phyloP scores from a whole-genome alignment of 306 rosid species.

The Hylodesmum podocarpum region DNA sequence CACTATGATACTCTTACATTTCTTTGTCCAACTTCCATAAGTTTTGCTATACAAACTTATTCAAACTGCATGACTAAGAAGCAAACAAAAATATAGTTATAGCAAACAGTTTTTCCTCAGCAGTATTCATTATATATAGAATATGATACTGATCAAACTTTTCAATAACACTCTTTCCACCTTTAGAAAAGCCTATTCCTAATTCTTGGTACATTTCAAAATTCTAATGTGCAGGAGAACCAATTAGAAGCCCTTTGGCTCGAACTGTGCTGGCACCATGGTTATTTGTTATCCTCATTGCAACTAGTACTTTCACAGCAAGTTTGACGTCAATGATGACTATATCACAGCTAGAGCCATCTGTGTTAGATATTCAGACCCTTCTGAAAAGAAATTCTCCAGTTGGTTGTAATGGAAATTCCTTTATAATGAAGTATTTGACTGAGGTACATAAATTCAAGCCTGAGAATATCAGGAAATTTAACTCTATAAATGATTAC shows the following conservation, averaged over 20 bases:
- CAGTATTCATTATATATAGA: too few species aligned
- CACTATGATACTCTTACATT: not conserved
- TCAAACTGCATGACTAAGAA: not conserved
- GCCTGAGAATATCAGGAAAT: constrained; percentile 36
- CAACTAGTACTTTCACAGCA: constrained; percentile 54
- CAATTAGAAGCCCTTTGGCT: constrained; percentile 46
- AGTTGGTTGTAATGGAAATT: constrained; percentile 58
- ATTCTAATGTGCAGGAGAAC: constrained; percentile 41
- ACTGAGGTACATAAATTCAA: constrained; percentile 32
- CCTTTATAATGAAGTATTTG: constrained; percentile 46
- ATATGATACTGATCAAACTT: too few species aligned
- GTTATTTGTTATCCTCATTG: constrained; percentile 53
- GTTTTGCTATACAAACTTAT: not conserved
- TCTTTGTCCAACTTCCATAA: not conserved
- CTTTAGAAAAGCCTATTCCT: not conserved
- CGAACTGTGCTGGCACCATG: constrained; percentile 60
- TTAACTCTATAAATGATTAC: constrained; percentile 43
- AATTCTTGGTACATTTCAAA: constrained; percentile 9
- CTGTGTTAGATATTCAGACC: constrained; percentile 46
- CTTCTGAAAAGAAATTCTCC: constrained; percentile 39
- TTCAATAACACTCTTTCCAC: not conserved
- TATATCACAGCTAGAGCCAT: constrained; percentile 45
- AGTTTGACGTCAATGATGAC: constrained; percentile 64
- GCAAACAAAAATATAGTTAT: not conserved
- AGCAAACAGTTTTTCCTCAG: too few species aligned